Base-by-base conservation (phyloP, 2,329 filamentous ascomycete genomes). In the Celoporthe dispersa region DNA sequence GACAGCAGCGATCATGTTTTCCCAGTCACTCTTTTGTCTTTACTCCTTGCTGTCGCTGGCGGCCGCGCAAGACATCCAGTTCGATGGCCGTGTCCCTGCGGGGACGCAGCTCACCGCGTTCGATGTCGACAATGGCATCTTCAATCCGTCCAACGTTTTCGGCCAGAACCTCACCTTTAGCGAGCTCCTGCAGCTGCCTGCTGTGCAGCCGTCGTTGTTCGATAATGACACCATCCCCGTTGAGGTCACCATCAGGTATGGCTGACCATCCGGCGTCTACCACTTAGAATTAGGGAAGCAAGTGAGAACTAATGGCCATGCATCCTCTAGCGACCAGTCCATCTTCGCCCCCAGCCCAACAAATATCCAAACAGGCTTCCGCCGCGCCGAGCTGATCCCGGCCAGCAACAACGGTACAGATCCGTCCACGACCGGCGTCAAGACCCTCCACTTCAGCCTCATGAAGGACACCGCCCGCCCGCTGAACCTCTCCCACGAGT, bases 391-490 rank as follows among this genome's bases (percentile, higher is more conserved):
- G 71, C 81, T 90, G 66, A 82, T 88, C 68, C 81, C 84, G 14
- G 78, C 81, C 73, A 79, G 84, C 80, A 84, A 86, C 80, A 80
- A 78, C 25, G 81, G 86, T 67, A 83, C 83, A 59, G 87, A 88
- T 66, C 73, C 79, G n/a, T 86, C 84, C 31, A 86, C 83, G 51
- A 76, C 77, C 35, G 87, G 87, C 37, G 78, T 89, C 70, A 89
- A 89, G 79, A 89, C 87, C 1, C 82, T 90, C 65, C 88, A 91
- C 78, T 90, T 87, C 78, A 87, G 84, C 73, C 75, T 91, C 41
- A 82, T 82, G 77, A 85, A 86, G 75, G 87, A 90, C 73, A 70
- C 77, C 3, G 75, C 79, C 55, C 80, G 85, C 14, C 83, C 84
- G 16, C 78, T 90, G 66, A 90, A 91, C 80, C 78, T 86, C 67